Base-by-base conservation (phyloP, 2,329 filamentous ascomycete genomes). In the Colletotrichum liaoningense region DNA sequence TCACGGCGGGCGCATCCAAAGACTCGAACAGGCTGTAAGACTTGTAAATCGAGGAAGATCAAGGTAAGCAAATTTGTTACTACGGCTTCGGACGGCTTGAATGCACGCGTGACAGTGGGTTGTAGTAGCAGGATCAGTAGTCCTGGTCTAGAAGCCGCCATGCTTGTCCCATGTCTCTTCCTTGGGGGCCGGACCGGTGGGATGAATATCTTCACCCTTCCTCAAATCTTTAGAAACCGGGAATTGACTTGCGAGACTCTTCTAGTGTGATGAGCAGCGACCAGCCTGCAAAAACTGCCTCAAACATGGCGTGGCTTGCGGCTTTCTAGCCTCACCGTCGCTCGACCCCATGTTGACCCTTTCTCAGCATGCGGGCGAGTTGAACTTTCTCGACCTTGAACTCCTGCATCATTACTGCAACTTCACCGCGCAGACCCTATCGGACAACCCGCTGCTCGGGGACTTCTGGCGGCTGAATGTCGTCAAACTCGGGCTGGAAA, bases 361-460 rank as follows among this genome's bases (percentile, higher is more conserved):
- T 11, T 63, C 67, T n/a, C 66, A 62, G 52, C 73, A 73, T 16
- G 62, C 69, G 28, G 35, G 76, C 42, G 67, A 75, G 7, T 76
- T 85, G 22, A 84, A 84, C 28, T 75, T 86, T 1, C 76, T 83
- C 12, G 86, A 89, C 58, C 81, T 89, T 9, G 87, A 89, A 75
- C 82, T 90, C 1, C 80, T 90, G 7, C 87, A 90, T 76, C 87
- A 90, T 78, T 90, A 84, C 74, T 84, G 83, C 57, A 86, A 84
- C 0, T 84, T 83, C 11, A 90, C 88, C 0, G 84, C 83, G 64
- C 79, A 82, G n/a, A 88, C 87, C 0, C 78, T 89, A 3, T 83
- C 84, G 5, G 79, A 79, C 7, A 83, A 86, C 49, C 79, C 83
- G 0, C 75, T 79, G 7, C 74, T 88, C 3, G 84, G 84, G 54